Conservation (phyloP, 768 basidiomycete genomes). For the Calocybe indica region DNA sequence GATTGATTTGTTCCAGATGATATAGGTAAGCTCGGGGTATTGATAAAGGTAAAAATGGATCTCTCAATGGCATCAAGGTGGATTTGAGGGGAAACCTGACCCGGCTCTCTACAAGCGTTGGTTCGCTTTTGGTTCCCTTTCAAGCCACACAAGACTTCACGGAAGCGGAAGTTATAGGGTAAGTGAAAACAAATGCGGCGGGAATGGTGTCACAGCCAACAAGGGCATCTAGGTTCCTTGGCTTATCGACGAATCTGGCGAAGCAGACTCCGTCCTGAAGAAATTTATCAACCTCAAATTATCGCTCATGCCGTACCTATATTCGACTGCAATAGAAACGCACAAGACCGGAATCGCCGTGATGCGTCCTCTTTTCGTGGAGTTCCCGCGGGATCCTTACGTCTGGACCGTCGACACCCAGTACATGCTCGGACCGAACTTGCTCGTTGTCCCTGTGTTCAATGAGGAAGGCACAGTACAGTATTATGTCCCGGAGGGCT, state of each 20-base stretch:
- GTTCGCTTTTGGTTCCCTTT: slow-evolving; percentile 32
- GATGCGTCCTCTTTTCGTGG: slow-evolving; percentile 28
- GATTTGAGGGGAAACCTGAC: slow-evolving; percentile 30
- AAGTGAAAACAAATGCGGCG: neutral
- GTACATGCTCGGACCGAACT: slow-evolving; percentile 24
- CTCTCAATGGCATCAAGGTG: slow-evolving; percentile 5
- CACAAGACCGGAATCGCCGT: slow-evolving; percentile 24
- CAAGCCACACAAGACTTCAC: slow-evolving; percentile 41
- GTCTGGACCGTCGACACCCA: slow-evolving; percentile 25
- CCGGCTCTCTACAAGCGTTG: slow-evolving; percentile 38
- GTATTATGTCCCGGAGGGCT: slow-evolving; percentile 23
- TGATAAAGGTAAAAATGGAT: neutral
- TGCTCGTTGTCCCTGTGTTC: slow-evolving; percentile 27
- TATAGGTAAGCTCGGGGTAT: slow-evolving; percentile 28
- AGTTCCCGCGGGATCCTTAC: slow-evolving; percentile 25
- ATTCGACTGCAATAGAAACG: slow-evolving; percentile 21
- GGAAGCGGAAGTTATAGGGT: slow-evolving; percentile 43
- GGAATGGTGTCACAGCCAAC: neutral
- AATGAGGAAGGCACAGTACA: slow-evolving; percentile 19
- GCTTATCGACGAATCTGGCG: slow-evolving; percentile 33
- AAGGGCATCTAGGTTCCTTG: slow-evolving; percentile 28
- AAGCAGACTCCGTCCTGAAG: slow-evolving; percentile 29
- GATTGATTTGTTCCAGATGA: slow-evolving; percentile 20
- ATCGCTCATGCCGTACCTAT: slow-evolving; percentile 41
- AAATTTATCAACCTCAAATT: slow-evolving; percentile 37